Evolutionary conservation across 345 rosid species (phyloP).

Genomic region (Adansonia digitata): DNA sequence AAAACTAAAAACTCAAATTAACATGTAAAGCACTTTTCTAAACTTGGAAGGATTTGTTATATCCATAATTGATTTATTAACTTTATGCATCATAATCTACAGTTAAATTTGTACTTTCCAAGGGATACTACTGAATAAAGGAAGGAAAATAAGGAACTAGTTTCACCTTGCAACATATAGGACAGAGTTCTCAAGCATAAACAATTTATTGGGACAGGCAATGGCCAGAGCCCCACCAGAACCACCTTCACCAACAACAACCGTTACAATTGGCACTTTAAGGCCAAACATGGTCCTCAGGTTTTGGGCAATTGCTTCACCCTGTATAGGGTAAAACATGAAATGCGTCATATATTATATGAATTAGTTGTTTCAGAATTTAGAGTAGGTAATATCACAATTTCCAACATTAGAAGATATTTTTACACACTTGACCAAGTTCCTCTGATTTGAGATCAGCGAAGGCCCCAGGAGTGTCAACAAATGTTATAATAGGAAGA

Average conservation of each 20-base stretch:
- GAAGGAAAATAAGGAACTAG: background rate
- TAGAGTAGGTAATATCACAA: slow-evolving; percentile 1
- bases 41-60: background rate
- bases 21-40: background rate
- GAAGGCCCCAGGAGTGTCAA: slow-evolving; percentile 81
- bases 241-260: slow-evolving; percentile 98
- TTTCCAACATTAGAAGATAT: background rate
- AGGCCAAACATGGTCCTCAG: slow-evolving; percentile 94
- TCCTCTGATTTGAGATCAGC: slow-evolving; percentile 83
- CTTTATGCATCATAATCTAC: background rate
- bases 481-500: slow-evolving; percentile 68
- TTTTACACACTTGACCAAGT: slow-evolving; percentile 56
- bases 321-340: slow-evolving; percentile 33
- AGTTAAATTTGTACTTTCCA: background rate
- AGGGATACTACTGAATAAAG: background rate
- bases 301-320: slow-evolving; percentile 97
- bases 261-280: slow-evolving; percentile 85
- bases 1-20: background rate
- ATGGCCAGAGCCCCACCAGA: slow-evolving; percentile 99
- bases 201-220: slow-evolving; percentile 84
- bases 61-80: background rate
- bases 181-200: slow-evolving; percentile 96
- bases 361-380: slow-evolving; percentile 1
- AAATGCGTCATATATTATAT: slow-evolving; percentile 1
- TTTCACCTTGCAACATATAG: slow-evolving; percentile 93